Percentiles rank a stretch among this genome's conserved stretches.
Conservation (phyloP, 2,329 filamentous ascomycete species). For the Monascus ruber region DNA sequence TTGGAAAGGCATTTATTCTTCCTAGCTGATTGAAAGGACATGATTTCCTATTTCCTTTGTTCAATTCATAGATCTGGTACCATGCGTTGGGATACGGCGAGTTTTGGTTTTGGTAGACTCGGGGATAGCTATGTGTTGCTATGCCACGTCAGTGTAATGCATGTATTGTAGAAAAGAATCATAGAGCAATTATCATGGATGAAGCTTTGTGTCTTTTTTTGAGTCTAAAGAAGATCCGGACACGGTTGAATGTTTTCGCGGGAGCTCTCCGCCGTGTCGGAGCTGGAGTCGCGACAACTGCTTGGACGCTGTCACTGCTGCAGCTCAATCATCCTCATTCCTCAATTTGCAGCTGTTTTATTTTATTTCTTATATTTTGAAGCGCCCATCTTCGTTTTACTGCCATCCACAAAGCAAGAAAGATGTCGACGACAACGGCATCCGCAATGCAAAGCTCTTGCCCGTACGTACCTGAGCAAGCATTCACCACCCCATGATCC, state of each 20-base stretch:
- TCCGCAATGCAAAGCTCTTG: conserved; percentile 65
- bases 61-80: too few species aligned
- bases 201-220: background rate
- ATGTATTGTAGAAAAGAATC: too few species aligned
- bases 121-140: too few species aligned
- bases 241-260: conserved; percentile 21
- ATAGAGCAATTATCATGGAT: too few species aligned
- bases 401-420: conserved; percentile 2
- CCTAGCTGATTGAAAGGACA: too few species aligned
- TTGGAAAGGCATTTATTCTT: too few species aligned
- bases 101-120: too few species aligned
- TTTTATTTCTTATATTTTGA: background rate
- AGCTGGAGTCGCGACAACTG: too few species aligned
- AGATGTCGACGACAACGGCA: conserved; percentile 76
- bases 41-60: too few species aligned
- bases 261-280: conserved; percentile 1
- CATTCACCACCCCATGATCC: background rate
- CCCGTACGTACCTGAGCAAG: conserved; percentile 36
- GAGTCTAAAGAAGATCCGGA: background rate
- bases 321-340: background rate
- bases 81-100: too few species aligned
- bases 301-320: too few species aligned
- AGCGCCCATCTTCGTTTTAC: background rate
- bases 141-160: too few species aligned
- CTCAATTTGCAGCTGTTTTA: background rate